Conservation (phyloP, 2,329 filamentous ascomycete genomes). For the Pyrenophora graminea region DNA sequence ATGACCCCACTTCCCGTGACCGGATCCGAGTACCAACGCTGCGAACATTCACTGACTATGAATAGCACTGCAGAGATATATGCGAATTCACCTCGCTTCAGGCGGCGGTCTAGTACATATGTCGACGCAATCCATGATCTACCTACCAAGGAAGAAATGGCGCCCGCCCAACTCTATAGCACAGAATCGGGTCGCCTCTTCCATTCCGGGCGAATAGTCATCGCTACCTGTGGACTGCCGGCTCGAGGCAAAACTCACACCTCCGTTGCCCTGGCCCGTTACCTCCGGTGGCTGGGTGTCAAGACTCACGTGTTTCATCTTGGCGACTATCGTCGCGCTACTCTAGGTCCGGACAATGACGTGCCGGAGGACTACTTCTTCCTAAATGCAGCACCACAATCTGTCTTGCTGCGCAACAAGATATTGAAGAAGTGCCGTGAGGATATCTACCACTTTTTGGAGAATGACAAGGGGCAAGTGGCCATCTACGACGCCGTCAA, state of each 20-base stretch:
- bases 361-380: slow-evolving; percentile 98
- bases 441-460: slow-evolving; percentile 94
- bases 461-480: slow-evolving; percentile 96
- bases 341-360: slow-evolving; percentile 78
- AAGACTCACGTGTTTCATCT: slow-evolving; percentile 98
- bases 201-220: slow-evolving; percentile 94
- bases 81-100: slow-evolving; percentile 85
- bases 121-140: slow-evolving; percentile 97
- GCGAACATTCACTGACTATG: slow-evolving; percentile 23
- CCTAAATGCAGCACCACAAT: slow-evolving; percentile 87
- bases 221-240: slow-evolving; percentile 93
- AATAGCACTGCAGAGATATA: slow-evolving; percentile 85
- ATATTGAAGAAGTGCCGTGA: slow-evolving; percentile 97
- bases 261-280: slow-evolving; percentile 91
- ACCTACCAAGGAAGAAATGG: slow-evolving; percentile 79
- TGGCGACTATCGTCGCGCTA: slow-evolving; percentile 92
- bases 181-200: slow-evolving; percentile 97
- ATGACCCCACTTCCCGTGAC: slow-evolving; percentile 22
- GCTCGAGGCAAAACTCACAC: slow-evolving; percentile 98
- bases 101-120: slow-evolving; percentile 91
- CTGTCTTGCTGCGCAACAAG: slow-evolving; percentile 92
- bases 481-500: slow-evolving; percentile 99
- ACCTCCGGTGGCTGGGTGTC: slow-evolving; percentile 94
- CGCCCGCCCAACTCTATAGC: slow-evolving; percentile 95
- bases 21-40: slow-evolving; percentile 11